phyloP scores from a whole-genome alignment of 2,329 filamentous ascomycete genomes.

The Helminthosporium solani region DNA sequence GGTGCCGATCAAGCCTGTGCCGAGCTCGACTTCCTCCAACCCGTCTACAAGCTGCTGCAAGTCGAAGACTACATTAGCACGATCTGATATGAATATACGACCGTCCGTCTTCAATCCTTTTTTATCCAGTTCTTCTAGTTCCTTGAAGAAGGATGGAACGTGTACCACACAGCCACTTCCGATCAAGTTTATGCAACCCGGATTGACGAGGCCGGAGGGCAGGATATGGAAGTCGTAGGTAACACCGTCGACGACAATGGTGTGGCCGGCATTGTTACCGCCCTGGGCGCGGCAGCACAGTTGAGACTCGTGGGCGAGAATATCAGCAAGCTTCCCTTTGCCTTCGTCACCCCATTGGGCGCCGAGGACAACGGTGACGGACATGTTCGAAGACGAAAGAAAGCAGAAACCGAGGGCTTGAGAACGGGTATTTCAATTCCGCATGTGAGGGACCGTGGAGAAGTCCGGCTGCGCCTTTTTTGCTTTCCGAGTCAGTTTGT shows the following conservation, averaged over 20 bases:
- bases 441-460: constrained; percentile 10
- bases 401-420: constrained; percentile 9
- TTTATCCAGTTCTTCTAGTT: constrained; percentile 60
- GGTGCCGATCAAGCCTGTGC: constrained; percentile 50
- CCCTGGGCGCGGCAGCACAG: constrained; percentile 61
- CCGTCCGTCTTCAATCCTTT: constrained; percentile 61
- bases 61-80: constrained; percentile 65
- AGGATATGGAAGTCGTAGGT: constrained; percentile 49
- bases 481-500: neutral
- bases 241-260: constrained; percentile 47
- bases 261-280: constrained; percentile 59
- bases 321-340: constrained; percentile 62
- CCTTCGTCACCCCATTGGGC: constrained; percentile 63
- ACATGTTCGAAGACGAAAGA: constrained; percentile 31
- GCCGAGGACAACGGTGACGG: constrained; percentile 60
- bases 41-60: constrained; percentile 69
- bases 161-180: constrained; percentile 67
- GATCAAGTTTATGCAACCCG: constrained; percentile 70
- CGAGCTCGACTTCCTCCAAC: constrained; percentile 60
- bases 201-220: constrained; percentile 68
- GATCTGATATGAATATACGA: constrained; percentile 64
- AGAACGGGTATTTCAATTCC: constrained; percentile 9
- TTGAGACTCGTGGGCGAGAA: constrained; percentile 54
- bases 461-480: constrained; percentile 9
- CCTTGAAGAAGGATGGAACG: constrained; percentile 66